A percentile compares a stretch with the other conserved stretches of the same genome.
Conservation (phyloP, 495 filamentous ascomycete species). For the Saxispiralis lemnorum region DNA sequence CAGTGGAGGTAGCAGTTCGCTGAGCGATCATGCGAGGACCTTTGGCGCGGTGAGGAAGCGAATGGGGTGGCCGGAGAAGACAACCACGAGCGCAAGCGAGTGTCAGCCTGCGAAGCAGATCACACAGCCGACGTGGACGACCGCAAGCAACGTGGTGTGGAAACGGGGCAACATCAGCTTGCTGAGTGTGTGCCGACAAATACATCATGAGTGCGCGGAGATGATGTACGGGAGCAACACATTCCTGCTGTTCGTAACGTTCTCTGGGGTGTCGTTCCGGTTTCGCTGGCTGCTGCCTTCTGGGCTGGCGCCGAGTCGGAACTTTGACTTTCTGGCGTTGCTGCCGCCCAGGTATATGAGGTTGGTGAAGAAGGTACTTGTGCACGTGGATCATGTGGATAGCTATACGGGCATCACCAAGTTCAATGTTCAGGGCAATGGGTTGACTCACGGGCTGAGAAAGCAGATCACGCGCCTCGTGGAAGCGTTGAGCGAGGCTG, state of each 20-base stretch:
- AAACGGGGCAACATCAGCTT: slow-evolving; percentile 19
- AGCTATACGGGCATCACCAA: slow-evolving; percentile 28
- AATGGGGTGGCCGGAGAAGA: neutral
- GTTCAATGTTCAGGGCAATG: slow-evolving; percentile 24
- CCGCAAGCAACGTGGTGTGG: slow-evolving; percentile 20
- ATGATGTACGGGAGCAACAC: slow-evolving; percentile 22
- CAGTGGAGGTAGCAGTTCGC: slow-evolving; percentile 1
- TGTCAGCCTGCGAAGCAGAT: neutral
- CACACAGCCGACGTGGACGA: neutral
- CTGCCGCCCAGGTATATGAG: slow-evolving; percentile 20
- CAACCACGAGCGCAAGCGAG: no score
- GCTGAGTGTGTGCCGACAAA: slow-evolving; percentile 16
- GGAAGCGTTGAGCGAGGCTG: slow-evolving; percentile 13
- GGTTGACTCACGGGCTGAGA: slow-evolving; percentile 19
- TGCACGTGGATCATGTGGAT: slow-evolving; percentile 26
- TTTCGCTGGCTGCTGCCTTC: slow-evolving; percentile 22
- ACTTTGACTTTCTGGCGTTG: slow-evolving; percentile 19
- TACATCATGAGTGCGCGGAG: slow-evolving; percentile 23
- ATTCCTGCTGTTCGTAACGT: slow-evolving; percentile 35
- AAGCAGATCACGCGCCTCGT: slow-evolving; percentile 20
- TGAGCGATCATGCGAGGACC: slow-evolving; percentile 10
- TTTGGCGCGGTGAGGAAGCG: slow-evolving; percentile 14
- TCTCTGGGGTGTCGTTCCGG: slow-evolving; percentile 28
- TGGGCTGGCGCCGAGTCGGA: slow-evolving; percentile 21
- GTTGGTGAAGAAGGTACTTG: slow-evolving; percentile 23